Evolutionary conservation across 2,329 filamentous ascomycete species (phyloP), one percentile per base, ranked within the genome.

Genomic region (Coniochaeta sp.): DNA sequence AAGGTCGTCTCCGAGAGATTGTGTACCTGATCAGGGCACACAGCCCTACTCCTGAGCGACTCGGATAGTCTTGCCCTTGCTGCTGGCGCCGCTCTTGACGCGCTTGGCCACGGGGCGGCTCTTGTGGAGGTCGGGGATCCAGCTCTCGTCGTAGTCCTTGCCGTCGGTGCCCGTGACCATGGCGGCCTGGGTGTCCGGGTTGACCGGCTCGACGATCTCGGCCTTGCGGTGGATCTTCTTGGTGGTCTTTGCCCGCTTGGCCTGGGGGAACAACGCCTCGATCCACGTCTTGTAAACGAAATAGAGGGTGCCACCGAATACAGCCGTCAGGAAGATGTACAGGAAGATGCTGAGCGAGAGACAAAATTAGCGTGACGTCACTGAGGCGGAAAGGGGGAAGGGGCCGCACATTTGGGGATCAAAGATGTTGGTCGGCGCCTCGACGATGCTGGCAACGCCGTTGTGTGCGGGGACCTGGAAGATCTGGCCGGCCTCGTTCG

Each of bases 241-340:
- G 65, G 82, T 77, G 33, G 82, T 77, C 69, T 78, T 79, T 61
- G 83, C 79, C 64, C 87, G 85, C 80, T 91, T 90, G 67, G 89
- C 87, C 81, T 96, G 91, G 57, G 95, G 93, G 82, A 98, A 96
- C 72, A 99, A 89, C 16, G 92, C 88, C 70, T 92, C 90, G 77
- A 99, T 89, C 92, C 93, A 98, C 70, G 93, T 96, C 81, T 89
- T 95, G 85, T 99, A 99, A 79, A 97, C 91, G 77, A 96, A 96
- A 86, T 93, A 97, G 73, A 89, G 85, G 59, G 88, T 91, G 64
- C 89, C 92, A 65, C 78, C 86, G 73, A 96, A 96, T 64, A 82
- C 84, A 63, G 83, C 87, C 59, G 88, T 81, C 68, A 99, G 89
- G 81, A 98, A 88, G 73, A 96, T 82, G 81, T 98, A 98, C 64